phyloP scores from a whole-genome alignment of 164 flowering plant genomes.

The Sedum album region DNA sequence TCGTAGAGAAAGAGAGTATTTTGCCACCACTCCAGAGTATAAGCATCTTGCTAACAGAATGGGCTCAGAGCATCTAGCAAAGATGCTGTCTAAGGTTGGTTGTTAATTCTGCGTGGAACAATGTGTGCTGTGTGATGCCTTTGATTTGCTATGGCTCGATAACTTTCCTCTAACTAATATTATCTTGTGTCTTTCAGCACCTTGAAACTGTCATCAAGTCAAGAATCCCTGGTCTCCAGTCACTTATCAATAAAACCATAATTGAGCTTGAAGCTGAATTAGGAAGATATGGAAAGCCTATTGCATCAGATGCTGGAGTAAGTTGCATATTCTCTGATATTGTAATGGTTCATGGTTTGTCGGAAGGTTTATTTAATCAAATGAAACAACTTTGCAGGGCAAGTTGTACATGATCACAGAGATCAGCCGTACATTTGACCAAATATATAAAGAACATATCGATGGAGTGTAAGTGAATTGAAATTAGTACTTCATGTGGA shows the following conservation, averaged over 20 bases:
- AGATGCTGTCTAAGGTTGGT: background rate
- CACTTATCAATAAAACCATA: background rate
- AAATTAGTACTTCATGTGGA: background rate
- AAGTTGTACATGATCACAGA: background rate
- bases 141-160: too few species aligned
- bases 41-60: background rate
- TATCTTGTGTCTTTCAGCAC: background rate
- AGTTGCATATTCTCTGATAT: background rate
- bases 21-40: background rate
- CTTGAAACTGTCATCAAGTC: background rate
- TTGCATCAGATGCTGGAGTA: background rate
- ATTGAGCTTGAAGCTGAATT: background rate
- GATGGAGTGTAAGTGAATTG: background rate
- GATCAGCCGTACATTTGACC: background rate
- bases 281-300: background rate
- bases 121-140: too few species aligned
- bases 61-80: background rate
- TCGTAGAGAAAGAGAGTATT: background rate
- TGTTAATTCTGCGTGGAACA: too few species aligned
- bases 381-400: background rate
- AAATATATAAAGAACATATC: background rate
- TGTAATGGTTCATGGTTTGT: background rate
- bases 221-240: background rate
- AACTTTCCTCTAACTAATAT: too few species aligned
- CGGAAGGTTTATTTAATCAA: background rate